A percentile compares a stretch with the other conserved stretches of the same genome.
phyloP scores from a whole-genome alignment of 139 green algal genomes.

The Astrephomene gubernaculifera region DNA sequence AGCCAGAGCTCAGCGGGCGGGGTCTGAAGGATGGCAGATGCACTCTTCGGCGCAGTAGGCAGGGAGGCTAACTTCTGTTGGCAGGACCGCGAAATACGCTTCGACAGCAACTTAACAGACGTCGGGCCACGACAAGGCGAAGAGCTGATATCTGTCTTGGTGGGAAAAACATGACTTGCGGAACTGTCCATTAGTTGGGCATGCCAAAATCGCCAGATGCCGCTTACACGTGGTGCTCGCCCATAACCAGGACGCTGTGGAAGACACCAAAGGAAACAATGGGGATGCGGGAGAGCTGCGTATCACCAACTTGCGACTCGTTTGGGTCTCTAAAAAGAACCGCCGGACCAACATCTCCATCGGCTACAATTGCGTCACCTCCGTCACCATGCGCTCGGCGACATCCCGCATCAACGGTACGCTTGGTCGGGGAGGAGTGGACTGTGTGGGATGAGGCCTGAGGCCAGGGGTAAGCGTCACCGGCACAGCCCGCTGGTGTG shows the following conservation, averaged over 20 bases:
- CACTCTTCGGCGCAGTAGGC: background rate
- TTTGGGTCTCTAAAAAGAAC: conserved; percentile 66
- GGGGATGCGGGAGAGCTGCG: conserved; percentile 64
- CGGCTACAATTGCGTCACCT: conserved; percentile 69
- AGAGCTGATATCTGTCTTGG: conserved; percentile 54
- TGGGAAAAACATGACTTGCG: conserved; percentile 21
- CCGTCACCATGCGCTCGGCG: conserved; percentile 58
- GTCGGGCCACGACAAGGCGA: conserved; percentile 55
- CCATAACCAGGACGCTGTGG: conserved; percentile 64
- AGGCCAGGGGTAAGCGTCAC: no score
- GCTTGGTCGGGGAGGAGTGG: no score
- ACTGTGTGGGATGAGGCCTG: no score
- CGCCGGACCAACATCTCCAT: conserved; percentile 71
- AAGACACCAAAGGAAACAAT: conserved; percentile 82
- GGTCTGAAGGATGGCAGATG: conserved; percentile 4
- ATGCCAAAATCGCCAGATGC: no score
- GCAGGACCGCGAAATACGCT: conserved; percentile 75
- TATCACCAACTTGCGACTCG: conserved; percentile 70
- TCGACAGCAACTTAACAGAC: conserved; percentile 47
- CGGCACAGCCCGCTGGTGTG: no score
- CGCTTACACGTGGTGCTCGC: no score
- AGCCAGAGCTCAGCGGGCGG: background rate
- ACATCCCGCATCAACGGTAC: conserved; percentile 71
- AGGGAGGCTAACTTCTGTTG: conserved; percentile 33
- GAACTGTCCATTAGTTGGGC: background rate